Conservation (phyloP, 2,329 filamentous ascomycete genomes). For the Esteya vermicola region DNA sequence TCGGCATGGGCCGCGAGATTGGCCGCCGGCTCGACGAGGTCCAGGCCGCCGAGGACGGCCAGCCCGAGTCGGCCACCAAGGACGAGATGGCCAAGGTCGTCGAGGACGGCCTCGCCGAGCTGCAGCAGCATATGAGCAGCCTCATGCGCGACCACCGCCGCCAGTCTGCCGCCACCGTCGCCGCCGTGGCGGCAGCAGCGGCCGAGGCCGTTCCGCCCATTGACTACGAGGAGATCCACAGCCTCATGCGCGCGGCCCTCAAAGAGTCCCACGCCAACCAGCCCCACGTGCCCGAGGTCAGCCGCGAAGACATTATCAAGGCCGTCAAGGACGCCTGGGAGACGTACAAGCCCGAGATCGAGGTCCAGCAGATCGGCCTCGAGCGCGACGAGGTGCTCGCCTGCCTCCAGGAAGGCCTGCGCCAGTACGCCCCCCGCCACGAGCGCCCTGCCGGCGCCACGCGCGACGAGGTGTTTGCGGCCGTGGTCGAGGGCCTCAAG, state of each 20-base stretch:
- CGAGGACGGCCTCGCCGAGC: constrained; percentile 63
- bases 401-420: constrained; percentile 73
- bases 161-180: constrained; percentile 44
- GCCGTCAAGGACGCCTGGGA: constrained; percentile 88
- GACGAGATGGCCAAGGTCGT: constrained; percentile 67
- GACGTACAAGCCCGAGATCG: constrained; percentile 84
- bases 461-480: constrained; percentile 71
- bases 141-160: constrained; percentile 63
- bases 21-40: constrained; percentile 72
- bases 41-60: constrained; percentile 27
- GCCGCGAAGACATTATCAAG: constrained; percentile 70
- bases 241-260: constrained; percentile 63
- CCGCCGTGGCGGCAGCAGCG: constrained; percentile 21
- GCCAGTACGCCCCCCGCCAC: constrained; percentile 50
- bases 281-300: constrained; percentile 36
- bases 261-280: constrained; percentile 42
- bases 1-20: constrained; percentile 88
- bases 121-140: constrained; percentile 72
- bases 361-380: constrained; percentile 77
- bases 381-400: constrained; percentile 82
- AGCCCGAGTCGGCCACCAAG: constrained; percentile 38
- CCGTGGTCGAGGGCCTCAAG: constrained; percentile 74
- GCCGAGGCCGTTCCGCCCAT: constrained; percentile 42
- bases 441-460: constrained; percentile 47
- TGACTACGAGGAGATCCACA: constrained; percentile 76